Conservation (phyloP, 805 yeast species). For the Kazachstania kunashirensis region DNA sequence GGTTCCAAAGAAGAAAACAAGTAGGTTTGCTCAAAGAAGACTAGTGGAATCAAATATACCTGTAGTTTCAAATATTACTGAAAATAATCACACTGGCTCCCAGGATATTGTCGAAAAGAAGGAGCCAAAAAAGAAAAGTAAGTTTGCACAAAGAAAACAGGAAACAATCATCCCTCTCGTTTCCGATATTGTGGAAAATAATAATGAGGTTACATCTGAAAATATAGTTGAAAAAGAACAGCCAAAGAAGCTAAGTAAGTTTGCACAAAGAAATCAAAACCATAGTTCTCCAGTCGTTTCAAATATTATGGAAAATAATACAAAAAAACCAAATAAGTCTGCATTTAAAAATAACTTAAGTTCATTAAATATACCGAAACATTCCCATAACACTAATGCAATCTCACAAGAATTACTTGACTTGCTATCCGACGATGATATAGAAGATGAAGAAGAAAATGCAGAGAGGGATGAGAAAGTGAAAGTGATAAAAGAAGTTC, state of each 20-base stretch:
- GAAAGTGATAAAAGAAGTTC: not conserved
- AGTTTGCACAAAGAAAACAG: constrained; percentile 2
- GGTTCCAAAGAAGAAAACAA: not conserved
- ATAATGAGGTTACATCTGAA: too few species aligned
- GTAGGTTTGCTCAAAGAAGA: constrained; percentile 1
- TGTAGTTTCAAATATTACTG: too few species aligned
- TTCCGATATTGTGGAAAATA: constrained; percentile 5
- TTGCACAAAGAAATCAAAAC: constrained; percentile 2
- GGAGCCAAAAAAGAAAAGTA: not conserved
- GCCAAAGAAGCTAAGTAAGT: not conserved
- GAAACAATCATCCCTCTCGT: constrained; percentile 3
- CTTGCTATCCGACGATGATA: constrained; percentile 1
- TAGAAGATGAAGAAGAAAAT: constrained; percentile 4
- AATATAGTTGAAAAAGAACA: constrained; percentile 1
- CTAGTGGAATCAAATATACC: too few species aligned
- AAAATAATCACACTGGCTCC: not conserved
- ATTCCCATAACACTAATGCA: not conserved
- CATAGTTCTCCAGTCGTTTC: constrained; percentile 4
- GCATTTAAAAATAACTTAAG: constrained; percentile 6
- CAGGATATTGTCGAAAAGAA: constrained; percentile 2
- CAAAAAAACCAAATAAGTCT: too few species aligned
- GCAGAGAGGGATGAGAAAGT: not conserved
- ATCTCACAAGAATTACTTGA: constrained; percentile 9
- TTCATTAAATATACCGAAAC: constrained; percentile 6
- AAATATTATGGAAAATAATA: constrained; percentile 5